Percentiles rank a stretch among this genome's conserved stretches.
phyloP scores from a whole-genome alignment of 176 grass and related monocot species.

The Rhynchospora tenuis region DNA sequence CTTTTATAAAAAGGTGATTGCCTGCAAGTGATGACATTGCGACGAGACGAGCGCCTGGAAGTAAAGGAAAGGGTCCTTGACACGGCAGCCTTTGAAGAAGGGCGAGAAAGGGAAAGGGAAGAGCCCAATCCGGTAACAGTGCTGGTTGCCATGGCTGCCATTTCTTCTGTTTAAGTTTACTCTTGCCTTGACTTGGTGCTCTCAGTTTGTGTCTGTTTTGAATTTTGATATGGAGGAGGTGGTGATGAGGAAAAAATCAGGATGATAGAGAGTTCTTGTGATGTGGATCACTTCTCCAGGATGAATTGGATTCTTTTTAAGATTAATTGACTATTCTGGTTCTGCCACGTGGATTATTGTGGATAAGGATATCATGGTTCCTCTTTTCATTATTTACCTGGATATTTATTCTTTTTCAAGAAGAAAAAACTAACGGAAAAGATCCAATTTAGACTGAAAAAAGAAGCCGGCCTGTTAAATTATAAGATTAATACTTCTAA shows the following conservation, averaged over 20 bases:
- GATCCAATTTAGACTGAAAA: too few relatives aligned
- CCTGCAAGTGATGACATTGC: constrained; percentile 13
- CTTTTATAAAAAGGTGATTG: not conserved
- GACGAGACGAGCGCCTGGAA: not conserved
- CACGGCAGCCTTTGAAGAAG: constrained; percentile 29
- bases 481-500: too few relatives aligned
- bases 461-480: too few relatives aligned
- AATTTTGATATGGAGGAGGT: constrained; percentile 29
- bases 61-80: not conserved
- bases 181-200: not conserved
- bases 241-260: not conserved
- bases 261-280: constrained; percentile 10
- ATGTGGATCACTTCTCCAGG: constrained; percentile 63
- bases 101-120: constrained; percentile 29
- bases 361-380: constrained; percentile 54
- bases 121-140: constrained; percentile 48
- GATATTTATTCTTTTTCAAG: not conserved
- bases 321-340: constrained; percentile 34
- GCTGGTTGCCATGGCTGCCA: constrained; percentile 48
- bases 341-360: constrained; percentile 53
- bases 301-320: constrained; percentile 45
- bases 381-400: not conserved
- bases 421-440: too few relatives aligned
- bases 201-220: not conserved
- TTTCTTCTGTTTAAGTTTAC: not conserved